These are phyloP conservation scores for Madurella mycetomatis DNA, from an alignment of 2,329 filamentous ascomycete genomes.

Conservation along the genomic window DNA sequence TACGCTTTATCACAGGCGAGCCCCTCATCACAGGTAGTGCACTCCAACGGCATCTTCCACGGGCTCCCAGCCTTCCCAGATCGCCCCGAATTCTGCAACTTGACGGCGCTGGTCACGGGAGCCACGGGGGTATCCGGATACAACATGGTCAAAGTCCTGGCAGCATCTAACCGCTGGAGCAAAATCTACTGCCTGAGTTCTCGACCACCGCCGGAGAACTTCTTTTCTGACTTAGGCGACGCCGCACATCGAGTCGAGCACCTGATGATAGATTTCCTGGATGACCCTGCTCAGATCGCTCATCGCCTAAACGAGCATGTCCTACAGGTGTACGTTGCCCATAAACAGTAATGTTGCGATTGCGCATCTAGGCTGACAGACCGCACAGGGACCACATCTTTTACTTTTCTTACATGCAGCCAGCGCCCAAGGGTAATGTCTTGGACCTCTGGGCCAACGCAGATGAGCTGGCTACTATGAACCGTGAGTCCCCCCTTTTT, in stretches of 20 bases:
- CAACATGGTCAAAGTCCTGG: conserved; percentile 46
- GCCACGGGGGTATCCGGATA: conserved; percentile 52
- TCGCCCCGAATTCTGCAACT: conserved; percentile 32
- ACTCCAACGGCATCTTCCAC: conserved; percentile 41
- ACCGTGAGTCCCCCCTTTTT: conserved; percentile 24
- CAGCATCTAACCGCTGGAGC: conserved; percentile 42
- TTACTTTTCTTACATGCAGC: conserved; percentile 53
- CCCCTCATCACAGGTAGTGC: conserved; percentile 10
- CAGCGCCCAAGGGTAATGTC: conserved; percentile 39
- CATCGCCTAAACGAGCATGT: not conserved
- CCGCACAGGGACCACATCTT: conserved; percentile 40
- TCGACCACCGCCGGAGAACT: conserved; percentile 37
- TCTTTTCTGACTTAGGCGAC: conserved; percentile 26
- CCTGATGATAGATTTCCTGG: conserved; percentile 36
- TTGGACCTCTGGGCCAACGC: conserved; percentile 44
- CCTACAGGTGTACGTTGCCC: conserved; percentile 11
- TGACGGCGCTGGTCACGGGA: conserved; percentile 50
- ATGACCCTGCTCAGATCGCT: conserved; percentile 28
- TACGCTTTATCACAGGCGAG: not conserved
- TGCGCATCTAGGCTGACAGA: not conserved
- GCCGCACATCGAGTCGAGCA: conserved; percentile 37
- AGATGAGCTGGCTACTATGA: conserved; percentile 46
- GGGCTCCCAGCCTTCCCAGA: conserved; percentile 44
- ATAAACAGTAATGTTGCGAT: not conserved
- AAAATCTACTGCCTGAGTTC: conserved; percentile 48